phyloP scores from a whole-genome alignment of 1,139 yeast genomes.

The Lodderomyces elongisporus region DNA sequence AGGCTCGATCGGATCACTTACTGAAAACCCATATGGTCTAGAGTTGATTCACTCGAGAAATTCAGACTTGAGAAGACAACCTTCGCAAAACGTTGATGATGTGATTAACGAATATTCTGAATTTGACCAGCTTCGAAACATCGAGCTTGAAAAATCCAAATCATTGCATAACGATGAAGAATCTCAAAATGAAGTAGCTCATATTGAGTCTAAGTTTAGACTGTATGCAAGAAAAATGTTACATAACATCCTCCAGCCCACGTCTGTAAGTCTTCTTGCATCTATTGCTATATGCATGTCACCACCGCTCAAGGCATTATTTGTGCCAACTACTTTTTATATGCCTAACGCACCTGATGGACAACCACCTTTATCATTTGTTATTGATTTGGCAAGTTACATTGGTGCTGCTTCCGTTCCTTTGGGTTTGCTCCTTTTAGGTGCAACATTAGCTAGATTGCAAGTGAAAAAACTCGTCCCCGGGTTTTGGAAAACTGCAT shows the following conservation, averaged over 20 bases:
- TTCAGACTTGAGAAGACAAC: conserved; percentile 36
- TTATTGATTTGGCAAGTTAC: conserved; percentile 75
- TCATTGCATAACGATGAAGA: conserved; percentile 10
- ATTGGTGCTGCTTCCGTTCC: conserved; percentile 90
- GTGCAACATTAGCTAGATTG: conserved; percentile 81
- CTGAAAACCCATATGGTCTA: conserved; percentile 10
- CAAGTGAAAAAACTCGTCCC: conserved; percentile 53
- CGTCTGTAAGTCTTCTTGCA: conserved; percentile 58
- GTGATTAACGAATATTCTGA: conserved; percentile 60
- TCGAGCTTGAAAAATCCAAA: conserved; percentile 9
- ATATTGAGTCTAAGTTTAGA: conserved; percentile 8
- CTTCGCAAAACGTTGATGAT: conserved; percentile 50
- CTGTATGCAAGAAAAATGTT: conserved; percentile 15
- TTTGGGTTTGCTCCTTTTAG: conserved; percentile 70
- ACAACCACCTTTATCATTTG: conserved; percentile 74
- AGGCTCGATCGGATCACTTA: conserved; percentile 7
- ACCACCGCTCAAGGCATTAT: conserved; percentile 81
- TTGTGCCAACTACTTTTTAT: conserved; percentile 39
- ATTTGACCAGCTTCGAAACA: conserved; percentile 30
- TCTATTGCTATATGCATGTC: conserved; percentile 70
- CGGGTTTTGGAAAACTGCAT: conserved; percentile 65
- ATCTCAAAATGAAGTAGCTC: conserved; percentile 4
- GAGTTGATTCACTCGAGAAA: conserved; percentile 23
- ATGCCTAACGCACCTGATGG: conserved; percentile 74
- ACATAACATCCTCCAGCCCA: conserved; percentile 65